Evolutionary conservation across 345 rosid species (phyloP).

Genomic region (Corchorus capsularis): DNA sequence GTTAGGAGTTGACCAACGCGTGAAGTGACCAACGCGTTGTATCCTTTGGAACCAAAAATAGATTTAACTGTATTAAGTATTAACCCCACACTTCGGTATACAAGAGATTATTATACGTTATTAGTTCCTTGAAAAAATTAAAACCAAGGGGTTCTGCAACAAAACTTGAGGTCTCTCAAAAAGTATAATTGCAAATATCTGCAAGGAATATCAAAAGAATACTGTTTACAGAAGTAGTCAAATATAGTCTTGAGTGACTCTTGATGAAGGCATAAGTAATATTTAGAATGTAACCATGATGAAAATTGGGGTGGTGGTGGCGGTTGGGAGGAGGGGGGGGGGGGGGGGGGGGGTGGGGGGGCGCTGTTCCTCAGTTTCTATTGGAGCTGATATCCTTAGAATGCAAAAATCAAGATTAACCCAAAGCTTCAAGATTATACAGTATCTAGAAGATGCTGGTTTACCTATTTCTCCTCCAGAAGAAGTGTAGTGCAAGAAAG

Average conservation of each 20-base stretch:
- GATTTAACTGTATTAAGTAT: no score
- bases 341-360: no score
- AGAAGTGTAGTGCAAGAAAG: conserved; percentile 72
- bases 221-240: no score
- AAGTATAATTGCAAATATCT: not conserved
- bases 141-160: not conserved
- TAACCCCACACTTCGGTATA: no score
- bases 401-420: not conserved
- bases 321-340: no score
- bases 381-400: not conserved
- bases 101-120: no score
- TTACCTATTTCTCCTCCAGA: conserved; percentile 55
- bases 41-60: no score
- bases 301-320: not conserved
- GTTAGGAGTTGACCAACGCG: no score
- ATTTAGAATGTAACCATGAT: not conserved
- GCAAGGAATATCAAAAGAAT: not conserved
- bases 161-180: not conserved
- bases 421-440: not conserved
- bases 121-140: not conserved
- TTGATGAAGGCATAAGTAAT: not conserved
- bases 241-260: no score
- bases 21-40: no score
- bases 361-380: no score
- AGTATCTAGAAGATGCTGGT: not conserved